Evolutionary conservation across 495 filamentous ascomycete genomes (phyloP), one percentile per base, ranked within the genome.

Genomic region (Talaromyces thailandensis): DNA sequence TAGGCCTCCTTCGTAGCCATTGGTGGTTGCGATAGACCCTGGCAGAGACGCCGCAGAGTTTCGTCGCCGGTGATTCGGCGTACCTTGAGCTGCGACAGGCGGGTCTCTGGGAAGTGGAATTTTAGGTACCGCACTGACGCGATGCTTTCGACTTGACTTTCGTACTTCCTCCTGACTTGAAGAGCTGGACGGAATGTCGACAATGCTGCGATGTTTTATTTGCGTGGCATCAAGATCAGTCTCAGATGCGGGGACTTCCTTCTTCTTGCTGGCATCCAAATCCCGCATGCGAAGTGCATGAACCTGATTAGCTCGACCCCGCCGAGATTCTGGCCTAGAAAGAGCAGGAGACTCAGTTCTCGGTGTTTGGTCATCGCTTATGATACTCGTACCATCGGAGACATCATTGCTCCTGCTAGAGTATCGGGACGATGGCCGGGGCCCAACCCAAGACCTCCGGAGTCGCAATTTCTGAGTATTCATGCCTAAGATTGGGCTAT

Each of bases 221-320:
- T 16, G 52, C 2, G 28, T 29, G 14, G 56, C 16, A 37, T 18
- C 21, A 21, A 23, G 56, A 11, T 40, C 32, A 8, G 6, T 23
- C 64, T 67, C 8, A 64, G 29, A 21, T 60, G 61, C 6, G 67
- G 31, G 8, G 63, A 68, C 55, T n/a, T 35, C 32, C 29, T 58
- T 37, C 16, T 62, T 43, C 35, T 62, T 51, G 37, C 28, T 62
- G 9, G 60, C 26, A 14, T 37, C 61, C 23, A 71, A 56, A 35
- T 71, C 69, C 56, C 63, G 68, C 63, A 69, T 63, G 21, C 64
- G 67, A 37, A 70, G 26, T 3, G 69, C 69, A 61, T 63, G 67
- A 21, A 73, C 69, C 16, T 68, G 65, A 21, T 68, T 66, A 21
- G 65, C 66, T 16, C 71, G 69, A 25, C 57, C 68, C 23, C 62